These are phyloP conservation scores for Eucalyptus caleyi DNA, from an alignment of 345 rosid genomes.

Conservation along the genomic window DNA sequence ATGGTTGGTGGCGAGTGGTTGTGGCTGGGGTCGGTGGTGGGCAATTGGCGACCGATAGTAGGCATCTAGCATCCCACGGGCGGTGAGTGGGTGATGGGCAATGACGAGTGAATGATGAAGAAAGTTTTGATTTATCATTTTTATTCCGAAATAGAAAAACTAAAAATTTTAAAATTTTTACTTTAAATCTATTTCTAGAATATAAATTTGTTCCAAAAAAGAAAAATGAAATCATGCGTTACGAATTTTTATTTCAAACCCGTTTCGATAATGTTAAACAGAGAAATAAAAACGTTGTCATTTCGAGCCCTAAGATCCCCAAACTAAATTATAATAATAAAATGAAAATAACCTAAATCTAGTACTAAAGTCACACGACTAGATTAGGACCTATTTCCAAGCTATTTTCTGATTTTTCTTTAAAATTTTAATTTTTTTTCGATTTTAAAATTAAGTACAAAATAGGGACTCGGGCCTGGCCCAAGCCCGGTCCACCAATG, in stretches of 20 bases:
- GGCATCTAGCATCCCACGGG: accelerated
- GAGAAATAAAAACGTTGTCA: too few relatives aligned
- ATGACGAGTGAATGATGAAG: too few relatives aligned
- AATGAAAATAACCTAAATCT: not conserved
- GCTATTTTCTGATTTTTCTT: not conserved
- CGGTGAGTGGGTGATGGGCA: accelerated
- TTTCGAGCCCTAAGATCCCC: accelerated
- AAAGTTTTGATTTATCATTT: too few relatives aligned
- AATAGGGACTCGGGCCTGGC: not conserved
- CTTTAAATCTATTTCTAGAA: accelerated
- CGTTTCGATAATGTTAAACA: accelerated
- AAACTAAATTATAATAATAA: not conserved
- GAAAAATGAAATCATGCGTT: too few relatives aligned
- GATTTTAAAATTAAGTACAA: not conserved
- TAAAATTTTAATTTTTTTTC: not conserved
- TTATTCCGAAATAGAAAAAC: accelerated
- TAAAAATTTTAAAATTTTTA: too few relatives aligned
- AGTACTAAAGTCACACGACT: not conserved
- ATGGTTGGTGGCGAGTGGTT: too few relatives aligned
- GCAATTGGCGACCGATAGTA: accelerated
- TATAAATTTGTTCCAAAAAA: accelerated
- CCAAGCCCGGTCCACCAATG: not conserved
- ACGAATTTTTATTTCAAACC: accelerated
- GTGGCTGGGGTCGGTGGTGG: accelerated
- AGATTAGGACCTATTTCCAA: not conserved